Base-by-base conservation (phyloP, 2,329 filamentous ascomycete genomes). In the Colletotrichum viniferum region DNA sequence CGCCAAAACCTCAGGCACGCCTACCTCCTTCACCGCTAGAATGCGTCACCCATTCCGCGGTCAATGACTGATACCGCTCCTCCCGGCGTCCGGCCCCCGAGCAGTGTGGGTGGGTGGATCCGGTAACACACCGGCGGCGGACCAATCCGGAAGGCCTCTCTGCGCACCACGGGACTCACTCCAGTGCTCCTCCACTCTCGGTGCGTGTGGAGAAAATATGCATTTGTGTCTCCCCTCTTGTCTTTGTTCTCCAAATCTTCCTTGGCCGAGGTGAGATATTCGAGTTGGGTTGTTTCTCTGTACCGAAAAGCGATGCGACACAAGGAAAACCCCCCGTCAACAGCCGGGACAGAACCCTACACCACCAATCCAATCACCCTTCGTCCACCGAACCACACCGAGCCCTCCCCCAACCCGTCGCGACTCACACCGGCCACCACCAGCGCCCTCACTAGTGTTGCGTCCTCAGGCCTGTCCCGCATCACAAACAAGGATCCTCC, bases 1-100 rank as follows among this genome's bases (percentile, higher is more conserved):
- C 32, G 4, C 18, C 21, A 63, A 16, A 56, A 5, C 64, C 64
- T 66, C 43, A 66, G 64, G 64, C 43, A 48, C 8, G 16, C 16
- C 26, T 32, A 30, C 34, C 3, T 26, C 2, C 36, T 21, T 74
- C 72, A 74, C 72, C 72, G 72, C 68, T 69, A 74, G n/a, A 74
- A 72, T 74, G 72, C 32, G 72, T 74, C 72, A 74, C 36, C 10
- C 2, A 16, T 7, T 24, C 10, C 16, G 18, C 43, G 60, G 38
- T 34, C 61, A 18, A 36, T 74, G 72, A 74, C 72, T 74, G 43
- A n/a, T 48, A 12, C 48, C 8, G 12, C 3, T 24, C 68, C 21
- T 52, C 28, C 12, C 30, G 28, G 14, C 38, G 30, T 5, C 30
- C 52, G 28, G 24, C 21, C 34, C 30, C 61, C n/a, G 32, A 38